phyloP scores from a whole-genome alignment of 495 filamentous ascomycete species.

The Lasiosphaeris hirsuta region DNA sequence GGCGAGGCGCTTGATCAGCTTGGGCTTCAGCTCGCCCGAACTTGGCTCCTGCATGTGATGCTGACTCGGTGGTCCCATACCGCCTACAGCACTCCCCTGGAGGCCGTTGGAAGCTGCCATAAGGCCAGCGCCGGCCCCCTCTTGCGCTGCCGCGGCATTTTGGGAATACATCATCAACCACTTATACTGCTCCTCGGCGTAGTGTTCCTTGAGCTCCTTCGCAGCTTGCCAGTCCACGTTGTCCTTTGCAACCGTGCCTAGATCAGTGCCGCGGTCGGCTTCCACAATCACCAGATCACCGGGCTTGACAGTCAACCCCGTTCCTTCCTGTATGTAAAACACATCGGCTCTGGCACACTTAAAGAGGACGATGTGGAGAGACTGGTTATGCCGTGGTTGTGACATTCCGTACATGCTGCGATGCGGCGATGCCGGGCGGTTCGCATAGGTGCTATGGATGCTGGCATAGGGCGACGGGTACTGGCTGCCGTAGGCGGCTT shows the following conservation, averaged over 20 bases:
- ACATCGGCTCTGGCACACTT: constrained; percentile 93
- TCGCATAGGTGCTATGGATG: constrained; percentile 54
- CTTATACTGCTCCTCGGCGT: constrained; percentile 88
- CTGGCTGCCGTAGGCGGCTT: constrained; percentile 36
- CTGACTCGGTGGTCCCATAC: constrained; percentile 67
- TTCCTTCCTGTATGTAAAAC: constrained; percentile 94
- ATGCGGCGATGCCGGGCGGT: constrained; percentile 53
- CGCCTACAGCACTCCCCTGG: constrained; percentile 65
- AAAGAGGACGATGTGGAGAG: constrained; percentile 91
- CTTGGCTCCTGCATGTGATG: constrained; percentile 73
- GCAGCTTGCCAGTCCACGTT: constrained; percentile 81
- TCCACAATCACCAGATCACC: constrained; percentile 97
- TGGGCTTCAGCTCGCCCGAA: constrained; percentile 79
- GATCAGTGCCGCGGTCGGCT: constrained; percentile 91
- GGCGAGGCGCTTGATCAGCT: constrained; percentile 91
- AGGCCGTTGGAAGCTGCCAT: constrained; percentile 58
- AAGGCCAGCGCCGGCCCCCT: constrained; percentile 51
- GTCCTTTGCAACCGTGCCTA: constrained; percentile 85
- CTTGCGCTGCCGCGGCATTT: constrained; percentile 60
- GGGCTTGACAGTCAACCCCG: constrained; percentile 80
- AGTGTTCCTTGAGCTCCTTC: constrained; percentile 82
- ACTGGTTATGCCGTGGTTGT: constrained; percentile 73
- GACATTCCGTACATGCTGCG: constrained; percentile 57
- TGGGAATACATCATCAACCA: constrained; percentile 98
- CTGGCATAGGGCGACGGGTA: constrained; percentile 39